Conservation (phyloP, 2,329 filamentous ascomycete species). For the Coleophoma eucalyptorum region DNA sequence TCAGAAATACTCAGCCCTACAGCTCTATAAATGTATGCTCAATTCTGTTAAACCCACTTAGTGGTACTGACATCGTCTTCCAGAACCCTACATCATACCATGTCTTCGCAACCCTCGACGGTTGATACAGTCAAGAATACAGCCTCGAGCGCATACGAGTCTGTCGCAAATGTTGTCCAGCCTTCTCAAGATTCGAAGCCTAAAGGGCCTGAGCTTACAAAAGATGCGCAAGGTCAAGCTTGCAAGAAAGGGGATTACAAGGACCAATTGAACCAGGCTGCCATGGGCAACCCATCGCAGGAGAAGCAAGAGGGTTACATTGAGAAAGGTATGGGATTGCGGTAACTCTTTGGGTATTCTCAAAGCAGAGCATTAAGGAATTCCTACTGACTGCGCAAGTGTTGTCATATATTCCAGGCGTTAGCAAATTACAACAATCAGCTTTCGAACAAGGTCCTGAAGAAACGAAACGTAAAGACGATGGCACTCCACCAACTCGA, state of each 20-base stretch:
- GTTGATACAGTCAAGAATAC: constrained; percentile 15
- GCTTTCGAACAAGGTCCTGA: constrained; percentile 10
- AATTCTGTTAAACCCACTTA: background rate
- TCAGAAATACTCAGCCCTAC: no score
- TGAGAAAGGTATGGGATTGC: constrained; percentile 14
- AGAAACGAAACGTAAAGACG: background rate
- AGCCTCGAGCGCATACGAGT: constrained; percentile 9
- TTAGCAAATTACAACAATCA: constrained; percentile 8
- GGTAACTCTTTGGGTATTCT: background rate
- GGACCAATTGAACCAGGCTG: constrained; percentile 21
- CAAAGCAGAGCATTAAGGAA: background rate
- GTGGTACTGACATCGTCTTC: background rate
- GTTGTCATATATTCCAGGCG: constrained; percentile 16
- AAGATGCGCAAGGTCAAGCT: constrained; percentile 15
- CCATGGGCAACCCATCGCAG: background rate
- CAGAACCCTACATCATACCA: constrained; percentile 2
- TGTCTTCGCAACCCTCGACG: constrained; percentile 19
- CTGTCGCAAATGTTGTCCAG: constrained; percentile 6
- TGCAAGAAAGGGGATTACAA: constrained; percentile 18
- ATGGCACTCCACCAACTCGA: constrained; percentile 13
- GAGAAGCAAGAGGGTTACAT: constrained; percentile 11
- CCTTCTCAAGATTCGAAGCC: constrained; percentile 9
- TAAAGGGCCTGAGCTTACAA: constrained; percentile 9
- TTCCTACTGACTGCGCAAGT: constrained; percentile 13
- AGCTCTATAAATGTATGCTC: background rate